These are phyloP conservation scores for Metarhizium humberi DNA, from an alignment of 2,329 filamentous ascomycete genomes.

Conservation along the genomic window DNA sequence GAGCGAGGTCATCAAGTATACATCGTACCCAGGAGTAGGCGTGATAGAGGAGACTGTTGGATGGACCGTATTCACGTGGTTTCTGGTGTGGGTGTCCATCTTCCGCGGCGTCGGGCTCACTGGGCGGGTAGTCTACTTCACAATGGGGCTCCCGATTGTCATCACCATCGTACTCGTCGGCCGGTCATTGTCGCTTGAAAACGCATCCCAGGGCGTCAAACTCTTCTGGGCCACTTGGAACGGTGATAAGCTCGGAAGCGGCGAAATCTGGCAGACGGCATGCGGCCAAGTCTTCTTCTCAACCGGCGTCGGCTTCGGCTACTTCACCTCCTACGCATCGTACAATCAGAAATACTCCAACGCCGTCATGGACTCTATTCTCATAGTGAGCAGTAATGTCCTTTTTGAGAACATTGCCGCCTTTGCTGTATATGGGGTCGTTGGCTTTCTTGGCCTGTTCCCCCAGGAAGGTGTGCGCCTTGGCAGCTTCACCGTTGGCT, in stretches of 20 bases:
- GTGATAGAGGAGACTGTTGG: constrained; percentile 47
- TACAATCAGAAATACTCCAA: constrained; percentile 50
- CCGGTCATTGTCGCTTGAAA: constrained; percentile 41
- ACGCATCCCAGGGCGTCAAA: constrained; percentile 41
- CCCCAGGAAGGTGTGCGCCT: constrained; percentile 30
- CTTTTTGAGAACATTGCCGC: constrained; percentile 45
- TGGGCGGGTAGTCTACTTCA: constrained; percentile 50
- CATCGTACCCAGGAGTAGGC: constrained; percentile 33
- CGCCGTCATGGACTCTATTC: constrained; percentile 47
- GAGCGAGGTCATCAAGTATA: constrained; percentile 30
- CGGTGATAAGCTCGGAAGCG: constrained; percentile 37
- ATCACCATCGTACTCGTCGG: constrained; percentile 48
- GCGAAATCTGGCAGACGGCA: constrained; percentile 49
- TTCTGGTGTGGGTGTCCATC: constrained; percentile 50
- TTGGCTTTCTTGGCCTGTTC: constrained; percentile 33
- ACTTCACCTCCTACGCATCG: constrained; percentile 48
- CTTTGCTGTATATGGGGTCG: constrained; percentile 43
- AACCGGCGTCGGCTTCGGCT: constrained; percentile 48
- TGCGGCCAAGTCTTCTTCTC: constrained; percentile 52
- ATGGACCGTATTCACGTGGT: constrained; percentile 50
- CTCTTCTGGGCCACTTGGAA: constrained; percentile 38
- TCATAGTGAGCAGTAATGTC: constrained; percentile 46
- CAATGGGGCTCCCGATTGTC: constrained; percentile 50
- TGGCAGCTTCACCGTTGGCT: constrained; percentile 47
- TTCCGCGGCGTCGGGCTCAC: constrained; percentile 49